These are phyloP conservation scores for Gymnopilus junonius DNA, from an alignment of 768 basidiomycete species.

Conservation along the genomic window DNA sequence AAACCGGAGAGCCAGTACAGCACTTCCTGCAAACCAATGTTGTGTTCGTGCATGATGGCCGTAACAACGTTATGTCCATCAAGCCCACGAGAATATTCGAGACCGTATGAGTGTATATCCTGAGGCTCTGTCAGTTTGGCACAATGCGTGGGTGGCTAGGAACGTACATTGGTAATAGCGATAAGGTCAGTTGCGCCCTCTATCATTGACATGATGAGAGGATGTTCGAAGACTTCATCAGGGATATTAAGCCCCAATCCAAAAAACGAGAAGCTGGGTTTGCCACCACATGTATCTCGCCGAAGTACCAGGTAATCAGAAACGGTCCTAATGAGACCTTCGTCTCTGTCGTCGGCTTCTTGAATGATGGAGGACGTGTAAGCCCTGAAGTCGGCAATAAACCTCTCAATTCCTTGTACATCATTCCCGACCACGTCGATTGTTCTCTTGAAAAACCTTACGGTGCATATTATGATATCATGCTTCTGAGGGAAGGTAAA, in stretches of 20 bases:
- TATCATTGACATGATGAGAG: slow-evolving; percentile 35
- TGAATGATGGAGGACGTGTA: slow-evolving; percentile 39
- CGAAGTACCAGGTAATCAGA: slow-evolving; percentile 46
- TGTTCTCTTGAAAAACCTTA: slow-evolving; percentile 18
- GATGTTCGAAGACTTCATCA: slow-evolving; percentile 45
- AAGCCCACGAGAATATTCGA: slow-evolving; percentile 34
- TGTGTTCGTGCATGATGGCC: slow-evolving; percentile 52
- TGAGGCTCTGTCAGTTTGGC: neutral
- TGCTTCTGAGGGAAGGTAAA: too few species aligned
- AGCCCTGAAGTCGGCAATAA: slow-evolving; percentile 26
- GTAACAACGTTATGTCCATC: slow-evolving; percentile 52
- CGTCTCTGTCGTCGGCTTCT: slow-evolving; percentile 44
- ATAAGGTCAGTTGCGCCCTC: slow-evolving; percentile 38
- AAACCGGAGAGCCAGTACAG: slow-evolving; percentile 42
- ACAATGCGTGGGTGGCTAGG: neutral
- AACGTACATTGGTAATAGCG: slow-evolving; percentile 38
- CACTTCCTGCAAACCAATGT: slow-evolving; percentile 42
- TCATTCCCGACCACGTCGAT: slow-evolving; percentile 13
- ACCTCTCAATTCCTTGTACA: slow-evolving; percentile 13
- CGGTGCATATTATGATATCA: neutral
- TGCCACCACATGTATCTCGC: slow-evolving; percentile 44
- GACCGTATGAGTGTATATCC: slow-evolving; percentile 33
- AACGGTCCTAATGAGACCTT: slow-evolving; percentile 30
- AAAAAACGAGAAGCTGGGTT: slow-evolving; percentile 43
- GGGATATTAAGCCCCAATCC: slow-evolving; percentile 44